Conservation (phyloP, 768 basidiomycete genomes). For the Harrya chromipes region DNA sequence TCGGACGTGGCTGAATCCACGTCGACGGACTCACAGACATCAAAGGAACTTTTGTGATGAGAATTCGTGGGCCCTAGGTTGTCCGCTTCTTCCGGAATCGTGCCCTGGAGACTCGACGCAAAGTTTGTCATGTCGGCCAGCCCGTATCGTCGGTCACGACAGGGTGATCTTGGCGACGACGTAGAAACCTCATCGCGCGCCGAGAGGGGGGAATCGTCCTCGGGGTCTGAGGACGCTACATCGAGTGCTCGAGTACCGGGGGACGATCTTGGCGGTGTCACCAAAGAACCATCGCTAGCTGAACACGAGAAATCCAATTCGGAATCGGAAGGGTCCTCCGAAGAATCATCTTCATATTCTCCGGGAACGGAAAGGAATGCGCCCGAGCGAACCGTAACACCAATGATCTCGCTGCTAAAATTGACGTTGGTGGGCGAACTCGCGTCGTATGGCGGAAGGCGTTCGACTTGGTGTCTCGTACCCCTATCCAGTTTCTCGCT, state of each 20-base stretch:
- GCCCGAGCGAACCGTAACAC: conserved; percentile 3
- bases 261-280: background rate
- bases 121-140: conserved; percentile 7
- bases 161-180: background rate
- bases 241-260: background rate
- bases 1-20: background rate
- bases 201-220: background rate
- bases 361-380: conserved; percentile 12
- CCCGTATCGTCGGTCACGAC: conserved; percentile 8
- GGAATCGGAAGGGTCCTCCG: background rate
- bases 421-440: background rate
- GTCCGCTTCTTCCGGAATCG: background rate
- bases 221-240: background rate
- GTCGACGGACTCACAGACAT: background rate
- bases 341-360: background rate
- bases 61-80: background rate
- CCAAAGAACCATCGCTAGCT: background rate
- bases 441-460: conserved; percentile 15
- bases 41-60: background rate
- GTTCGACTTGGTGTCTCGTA: background rate
- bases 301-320: background rate
- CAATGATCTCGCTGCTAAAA: conserved; percentile 17
- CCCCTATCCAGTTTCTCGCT: background rate
- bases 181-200: background rate
- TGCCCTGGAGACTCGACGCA: background rate